Evolutionary conservation across 257 asterid genomes (phyloP).

Genomic region (Nicotiana attenuata): DNA sequence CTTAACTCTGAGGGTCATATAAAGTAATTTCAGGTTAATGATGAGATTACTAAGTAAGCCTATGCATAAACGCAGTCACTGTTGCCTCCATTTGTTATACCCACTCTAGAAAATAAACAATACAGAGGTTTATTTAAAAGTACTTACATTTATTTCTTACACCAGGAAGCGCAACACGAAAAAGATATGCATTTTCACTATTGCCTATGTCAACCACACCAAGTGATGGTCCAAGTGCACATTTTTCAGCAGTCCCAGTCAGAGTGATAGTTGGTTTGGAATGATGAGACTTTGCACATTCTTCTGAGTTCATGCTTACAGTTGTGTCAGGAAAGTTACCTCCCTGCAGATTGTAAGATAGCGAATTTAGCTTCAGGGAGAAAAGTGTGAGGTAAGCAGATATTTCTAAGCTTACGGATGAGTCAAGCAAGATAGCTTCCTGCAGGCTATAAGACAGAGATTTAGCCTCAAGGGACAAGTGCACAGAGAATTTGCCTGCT

Average conservation of each 20-base stretch:
- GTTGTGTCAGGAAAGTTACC: not conserved
- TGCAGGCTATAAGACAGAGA: not conserved
- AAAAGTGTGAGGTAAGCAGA: not conserved
- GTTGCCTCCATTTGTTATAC: not conserved
- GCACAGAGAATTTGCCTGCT: not conserved
- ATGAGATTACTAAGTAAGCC: not conserved
- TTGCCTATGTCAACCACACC: slow-evolving; percentile 42
- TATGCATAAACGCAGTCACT: not conserved
- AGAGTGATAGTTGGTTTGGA: slow-evolving; percentile 28
- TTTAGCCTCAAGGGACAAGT: not conserved
- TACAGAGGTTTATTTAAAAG: not conserved
- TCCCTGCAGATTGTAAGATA: slow-evolving; percentile 2
- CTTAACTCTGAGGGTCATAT: not conserved
- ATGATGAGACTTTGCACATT: not conserved
- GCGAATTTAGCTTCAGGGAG: not conserved
- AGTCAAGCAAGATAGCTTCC: not conserved
- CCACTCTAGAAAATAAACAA: not conserved
- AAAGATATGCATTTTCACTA: slow-evolving; percentile 31
- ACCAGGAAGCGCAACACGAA: slow-evolving; percentile 46
- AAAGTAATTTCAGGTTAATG: not conserved
- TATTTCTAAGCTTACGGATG: not conserved
- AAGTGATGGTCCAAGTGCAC: slow-evolving; percentile 35
- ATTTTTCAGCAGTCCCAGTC: slow-evolving; percentile 27
- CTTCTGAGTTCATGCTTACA: slow-evolving; percentile 19
- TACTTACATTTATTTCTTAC: slow-evolving; percentile 31